A percentile compares a stretch with the other conserved stretches of the same genome.
phyloP scores from a whole-genome alignment of 108 stramenopile genomes.

The Cyclotella choctawhatcheeana region DNA sequence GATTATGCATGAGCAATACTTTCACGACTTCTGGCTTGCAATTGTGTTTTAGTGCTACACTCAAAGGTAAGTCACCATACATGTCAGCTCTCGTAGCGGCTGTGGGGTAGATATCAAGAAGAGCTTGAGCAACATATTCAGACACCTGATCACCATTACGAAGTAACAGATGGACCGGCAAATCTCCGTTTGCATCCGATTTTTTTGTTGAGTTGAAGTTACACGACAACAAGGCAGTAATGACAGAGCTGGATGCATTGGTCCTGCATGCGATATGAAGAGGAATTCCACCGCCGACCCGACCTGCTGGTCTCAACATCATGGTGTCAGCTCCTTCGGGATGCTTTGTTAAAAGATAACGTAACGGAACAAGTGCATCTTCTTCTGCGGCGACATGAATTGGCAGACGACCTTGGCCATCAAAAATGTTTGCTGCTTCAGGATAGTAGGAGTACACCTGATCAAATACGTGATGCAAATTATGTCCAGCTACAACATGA shows the following conservation, averaged over 20 bases:
- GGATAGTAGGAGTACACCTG: conserved; percentile 74
- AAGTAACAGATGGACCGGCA: conserved; percentile 51
- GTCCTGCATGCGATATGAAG: conserved; percentile 46
- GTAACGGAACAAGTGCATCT: conserved; percentile 56
- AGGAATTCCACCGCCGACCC: conserved; percentile 49
- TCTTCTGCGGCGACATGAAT: conserved; percentile 87
- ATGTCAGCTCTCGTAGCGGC: conserved; percentile 52
- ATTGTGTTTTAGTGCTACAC: conserved; percentile 45
- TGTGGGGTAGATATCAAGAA: conserved; percentile 49
- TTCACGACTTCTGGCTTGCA: conserved; percentile 53
- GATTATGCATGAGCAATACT: conserved; percentile 42
- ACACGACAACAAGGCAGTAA: conserved; percentile 38
- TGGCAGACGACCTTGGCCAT: conserved; percentile 84
- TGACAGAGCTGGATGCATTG: conserved; percentile 44
- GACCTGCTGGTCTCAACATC: conserved; percentile 50
- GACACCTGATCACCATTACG: conserved; percentile 43
- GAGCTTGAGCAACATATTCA: conserved; percentile 43
- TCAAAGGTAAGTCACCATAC: conserved; percentile 52
- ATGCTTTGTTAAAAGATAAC: conserved; percentile 35
- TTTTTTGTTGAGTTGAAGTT: conserved; percentile 52
- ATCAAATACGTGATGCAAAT: conserved; percentile 65
- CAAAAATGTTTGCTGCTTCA: conserved; percentile 71
- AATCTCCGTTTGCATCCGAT: conserved; percentile 52
- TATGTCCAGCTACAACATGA: conserved; percentile 82
- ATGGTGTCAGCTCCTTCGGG: conserved; percentile 52